phyloP scores from a whole-genome alignment of 148 eudicot genomes.

The Vaccinium vitisidaea region DNA sequence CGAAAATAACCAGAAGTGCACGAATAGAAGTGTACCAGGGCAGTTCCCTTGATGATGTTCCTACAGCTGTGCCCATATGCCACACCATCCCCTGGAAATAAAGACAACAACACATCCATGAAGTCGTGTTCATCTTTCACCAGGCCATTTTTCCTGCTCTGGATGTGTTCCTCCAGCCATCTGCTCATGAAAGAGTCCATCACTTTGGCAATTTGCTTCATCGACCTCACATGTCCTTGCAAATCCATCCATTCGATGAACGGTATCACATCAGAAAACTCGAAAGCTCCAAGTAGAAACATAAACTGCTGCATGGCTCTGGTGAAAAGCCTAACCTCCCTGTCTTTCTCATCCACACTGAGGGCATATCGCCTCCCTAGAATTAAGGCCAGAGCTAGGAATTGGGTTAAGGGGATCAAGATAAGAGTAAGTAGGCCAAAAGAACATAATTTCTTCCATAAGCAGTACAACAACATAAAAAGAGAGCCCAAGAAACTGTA shows the following conservation, averaged over 20 bases:
- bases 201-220: background rate
- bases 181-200: background rate
- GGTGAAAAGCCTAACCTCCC: background rate
- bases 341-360: background rate
- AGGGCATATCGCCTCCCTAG: background rate
- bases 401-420: background rate
- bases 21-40: background rate
- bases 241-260: background rate
- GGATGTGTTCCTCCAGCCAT: slow-evolving; percentile 10
- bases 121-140: slow-evolving; percentile 14
- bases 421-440: background rate
- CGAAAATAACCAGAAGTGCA: background rate
- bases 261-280: background rate
- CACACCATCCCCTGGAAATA: background rate
- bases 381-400: background rate
- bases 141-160: background rate
- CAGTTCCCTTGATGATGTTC: slow-evolving; percentile 18
- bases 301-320: background rate
- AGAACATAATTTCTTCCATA: too few relatives aligned
- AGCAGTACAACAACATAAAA: too few relatives aligned
- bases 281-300: background rate
- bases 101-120: slow-evolving; percentile 26
- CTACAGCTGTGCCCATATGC: background rate
- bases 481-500: background rate
- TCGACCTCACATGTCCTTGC: background rate